Evolutionary conservation across 768 basidiomycete species (phyloP), one percentile per base, ranked within the genome.

Genomic region (Tricholoma furcatifolium): DNA sequence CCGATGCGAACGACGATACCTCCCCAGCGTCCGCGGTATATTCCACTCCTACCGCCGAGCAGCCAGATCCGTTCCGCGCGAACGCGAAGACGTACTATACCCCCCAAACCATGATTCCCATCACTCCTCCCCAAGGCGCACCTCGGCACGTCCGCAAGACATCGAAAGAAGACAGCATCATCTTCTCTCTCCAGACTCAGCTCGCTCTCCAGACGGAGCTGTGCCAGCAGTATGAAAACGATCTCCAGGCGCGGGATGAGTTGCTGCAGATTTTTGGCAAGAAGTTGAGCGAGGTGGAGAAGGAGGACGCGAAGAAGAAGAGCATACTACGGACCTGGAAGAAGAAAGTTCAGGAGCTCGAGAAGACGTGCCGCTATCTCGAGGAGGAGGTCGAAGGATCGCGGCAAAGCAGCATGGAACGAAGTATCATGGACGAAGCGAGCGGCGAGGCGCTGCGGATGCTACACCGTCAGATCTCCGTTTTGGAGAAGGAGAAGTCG

Each of bases 351-450:
- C 74, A 75, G 48, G 88, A 91, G 57, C 70, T 93, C 43, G 88
- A 92, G 69, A 78, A 74, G 56, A 73, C 81, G 54, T 84, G 85
- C 47, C 77, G 83, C 14, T 70, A 74, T 51, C 74, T 87, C 27
- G 88, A 96, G 72, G 93, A 95, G 64, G 89, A 95, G 64, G 88
- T 95, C 24, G 95, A 98, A 55, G 76, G 81, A 6, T 88, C 87
- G 39, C 77, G 93, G 36, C 84, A 89, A 59, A 90, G 91, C 62
- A 90, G 86, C 61, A 73, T 92, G 67, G 87, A 89, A 54, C 74
- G 85, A 17, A 89, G 91, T 56, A 70, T 95, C 36, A 94, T 96
- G 77, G 88, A 90, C 61, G 87, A 85, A 58, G 87, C 89, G 1
- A 89, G 87, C 53, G 79, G 87, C 2, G 84, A 85, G 67, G 91